Evolutionary conservation across 2,329 filamentous ascomycete genomes (phyloP).

Genomic region (Blastomyces silverae): DNA sequence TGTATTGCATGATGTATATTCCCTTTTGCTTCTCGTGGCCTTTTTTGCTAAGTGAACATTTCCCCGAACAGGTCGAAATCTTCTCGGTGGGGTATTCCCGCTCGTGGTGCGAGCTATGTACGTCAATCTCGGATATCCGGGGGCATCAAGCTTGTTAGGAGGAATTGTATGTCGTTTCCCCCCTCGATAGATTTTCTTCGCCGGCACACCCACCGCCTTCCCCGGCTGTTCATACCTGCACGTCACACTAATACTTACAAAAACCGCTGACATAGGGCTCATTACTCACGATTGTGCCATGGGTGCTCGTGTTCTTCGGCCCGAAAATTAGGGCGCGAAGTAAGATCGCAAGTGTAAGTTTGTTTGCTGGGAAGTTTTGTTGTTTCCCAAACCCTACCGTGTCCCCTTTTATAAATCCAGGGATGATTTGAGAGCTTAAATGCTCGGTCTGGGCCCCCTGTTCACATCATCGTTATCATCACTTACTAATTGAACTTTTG

Average conservation of each 20-base stretch:
- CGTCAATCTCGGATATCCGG: conserved; percentile 59
- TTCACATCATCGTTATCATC: conserved; percentile 4
- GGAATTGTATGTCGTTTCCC: conserved; percentile 51
- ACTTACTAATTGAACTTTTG: conserved; percentile 6
- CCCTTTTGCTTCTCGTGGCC: background rate
- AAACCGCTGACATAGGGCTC: conserved; percentile 39
- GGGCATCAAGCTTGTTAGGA: conserved; percentile 68
- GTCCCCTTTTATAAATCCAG: background rate
- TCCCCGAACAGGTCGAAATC: conserved; percentile 54
- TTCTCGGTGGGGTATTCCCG: conserved; percentile 74
- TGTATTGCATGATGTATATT: background rate
- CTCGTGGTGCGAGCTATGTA: conserved; percentile 71
- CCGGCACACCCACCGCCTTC: no score
- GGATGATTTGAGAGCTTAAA: background rate
- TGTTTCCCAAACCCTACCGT: conserved; percentile 18
- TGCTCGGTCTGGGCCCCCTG: background rate
- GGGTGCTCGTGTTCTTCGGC: conserved; percentile 75
- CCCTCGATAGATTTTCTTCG: background rate
- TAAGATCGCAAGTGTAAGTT: conserved; percentile 60
- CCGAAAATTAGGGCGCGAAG: conserved; percentile 67
- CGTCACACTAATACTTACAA: conserved; percentile 4
- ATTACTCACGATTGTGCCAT: conserved; percentile 71
- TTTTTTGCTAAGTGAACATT: background rate
- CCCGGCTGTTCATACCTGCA: background rate
- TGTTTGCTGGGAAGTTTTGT: background rate